Percentiles rank a stretch among this genome's conserved stretches.
Conservation (phyloP, 2,329 filamentous ascomycete species). For the Albifimbria verrucaria region DNA sequence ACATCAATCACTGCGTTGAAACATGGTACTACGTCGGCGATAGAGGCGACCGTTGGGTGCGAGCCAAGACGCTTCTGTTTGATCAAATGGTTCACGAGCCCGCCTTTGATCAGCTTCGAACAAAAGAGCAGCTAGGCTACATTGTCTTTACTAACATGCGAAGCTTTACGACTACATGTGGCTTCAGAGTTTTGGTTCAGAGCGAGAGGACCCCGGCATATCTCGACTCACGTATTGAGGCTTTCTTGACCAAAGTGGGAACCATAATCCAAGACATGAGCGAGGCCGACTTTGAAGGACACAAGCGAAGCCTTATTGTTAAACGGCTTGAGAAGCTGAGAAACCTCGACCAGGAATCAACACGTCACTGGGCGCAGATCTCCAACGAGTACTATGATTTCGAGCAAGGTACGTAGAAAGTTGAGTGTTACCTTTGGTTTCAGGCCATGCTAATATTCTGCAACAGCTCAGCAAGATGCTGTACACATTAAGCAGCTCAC, state of each 20-base stretch:
- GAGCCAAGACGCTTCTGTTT: conserved; percentile 76
- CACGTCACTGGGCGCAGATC: conserved; percentile 81
- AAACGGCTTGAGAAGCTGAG: conserved; percentile 88
- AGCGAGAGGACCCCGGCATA: conserved; percentile 84
- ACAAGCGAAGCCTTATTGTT: conserved; percentile 86
- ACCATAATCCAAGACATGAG: conserved; percentile 70
- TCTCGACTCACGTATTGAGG: conserved; percentile 82
- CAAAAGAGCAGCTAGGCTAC: conserved; percentile 96
- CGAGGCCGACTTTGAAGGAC: conserved; percentile 79
- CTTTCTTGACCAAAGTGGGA: conserved; percentile 70
- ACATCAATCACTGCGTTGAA: conserved; percentile 84
- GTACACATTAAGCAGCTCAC: conserved; percentile 69
- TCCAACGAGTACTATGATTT: conserved; percentile 87
- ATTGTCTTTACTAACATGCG: conserved; percentile 84
- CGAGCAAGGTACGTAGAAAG: conserved; percentile 62
- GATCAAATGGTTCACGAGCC: conserved; percentile 92
- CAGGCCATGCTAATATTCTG: not conserved
- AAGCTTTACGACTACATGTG: conserved; percentile 71
- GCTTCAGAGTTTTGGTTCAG: conserved; percentile 88
- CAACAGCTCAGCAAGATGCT: conserved; percentile 69
- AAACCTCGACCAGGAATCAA: conserved; percentile 82
- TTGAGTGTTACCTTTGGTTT: not conserved
- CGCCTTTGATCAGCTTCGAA: conserved; percentile 89
- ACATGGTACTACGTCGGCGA: conserved; percentile 71
- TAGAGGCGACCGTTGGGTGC: conserved; percentile 63